Percentiles rank a stretch among this genome's conserved stretches.
Evolutionary conservation across 345 rosid genomes (phyloP).

Genomic region (Pugionium cornutum): DNA sequence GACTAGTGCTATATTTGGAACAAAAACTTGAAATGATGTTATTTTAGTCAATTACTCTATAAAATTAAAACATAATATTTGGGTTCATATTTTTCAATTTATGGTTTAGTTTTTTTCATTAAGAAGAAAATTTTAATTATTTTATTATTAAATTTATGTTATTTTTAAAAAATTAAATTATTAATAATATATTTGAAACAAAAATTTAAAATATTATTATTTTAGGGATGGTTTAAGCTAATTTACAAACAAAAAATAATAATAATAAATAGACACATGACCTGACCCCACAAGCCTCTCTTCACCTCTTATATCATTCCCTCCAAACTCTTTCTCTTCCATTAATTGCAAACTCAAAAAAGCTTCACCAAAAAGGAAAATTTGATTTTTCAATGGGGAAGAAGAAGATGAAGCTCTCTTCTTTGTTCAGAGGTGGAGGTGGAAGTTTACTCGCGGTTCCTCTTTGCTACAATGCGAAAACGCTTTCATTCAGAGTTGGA

Average conservation of each 20-base stretch:
- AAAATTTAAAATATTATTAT: too few species aligned
- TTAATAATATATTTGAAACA: too few species aligned
- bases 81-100: too few species aligned
- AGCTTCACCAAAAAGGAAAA: background rate
- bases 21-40: too few species aligned
- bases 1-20: too few species aligned
- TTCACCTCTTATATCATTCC: constrained; percentile 31
- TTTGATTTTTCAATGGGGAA: constrained; percentile 21
- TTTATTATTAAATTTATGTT: too few species aligned
- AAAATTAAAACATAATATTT: too few species aligned
- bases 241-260: background rate
- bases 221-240: background rate
- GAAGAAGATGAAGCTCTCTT: constrained; percentile 54
- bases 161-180: too few species aligned
- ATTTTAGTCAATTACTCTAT: too few species aligned
- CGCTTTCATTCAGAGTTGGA: constrained; percentile 63
- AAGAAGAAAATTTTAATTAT: too few species aligned
- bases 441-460: constrained; percentile 48
- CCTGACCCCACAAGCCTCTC: constrained; percentile 29
- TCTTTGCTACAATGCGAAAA: constrained; percentile 75
- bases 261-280: constrained; percentile 30
- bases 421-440: constrained; percentile 49
- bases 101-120: too few species aligned
- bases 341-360: constrained; percentile 19
- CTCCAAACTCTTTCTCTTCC: constrained; percentile 34